Conservation (phyloP, 2,329 filamentous ascomycete genomes). For the Penicillium aurantiogriseum region DNA sequence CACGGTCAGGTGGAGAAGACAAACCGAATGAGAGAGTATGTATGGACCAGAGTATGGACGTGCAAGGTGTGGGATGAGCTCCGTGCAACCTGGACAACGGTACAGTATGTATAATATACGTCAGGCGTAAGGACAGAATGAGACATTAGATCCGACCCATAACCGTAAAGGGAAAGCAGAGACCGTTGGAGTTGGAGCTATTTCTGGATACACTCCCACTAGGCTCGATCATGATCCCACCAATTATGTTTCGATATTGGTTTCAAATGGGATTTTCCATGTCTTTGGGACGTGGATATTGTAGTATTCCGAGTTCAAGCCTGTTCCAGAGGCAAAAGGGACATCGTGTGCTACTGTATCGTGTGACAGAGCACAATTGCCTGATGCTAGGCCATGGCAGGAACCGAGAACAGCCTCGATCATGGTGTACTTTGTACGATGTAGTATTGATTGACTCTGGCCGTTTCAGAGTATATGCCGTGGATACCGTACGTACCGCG, state of each 20-base stretch:
- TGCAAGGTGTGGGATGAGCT: not conserved
- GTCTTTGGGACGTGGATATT: not conserved
- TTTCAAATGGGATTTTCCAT: not conserved
- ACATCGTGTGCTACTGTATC: not conserved
- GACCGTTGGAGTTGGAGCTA: conserved; percentile 5
- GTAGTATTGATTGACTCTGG: not conserved
- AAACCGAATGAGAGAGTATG: not conserved
- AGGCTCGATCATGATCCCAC: conserved; percentile 24
- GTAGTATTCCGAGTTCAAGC: not conserved
- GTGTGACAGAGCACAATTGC: not conserved
- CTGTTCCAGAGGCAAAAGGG: not conserved
- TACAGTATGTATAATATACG: not conserved
- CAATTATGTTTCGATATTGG: conserved; percentile 6
- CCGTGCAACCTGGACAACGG: not conserved
- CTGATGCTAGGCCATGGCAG: not conserved
- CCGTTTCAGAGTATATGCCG: not conserved
- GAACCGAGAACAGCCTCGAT: not conserved
- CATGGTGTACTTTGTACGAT: not conserved
- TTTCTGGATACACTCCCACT: conserved; percentile 24
- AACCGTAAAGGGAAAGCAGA: conserved; percentile 6
- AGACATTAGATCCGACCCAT: conserved; percentile 5
- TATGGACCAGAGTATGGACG: not conserved
- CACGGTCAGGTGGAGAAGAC: conserved; percentile 14
- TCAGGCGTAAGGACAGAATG: conserved; percentile 5
- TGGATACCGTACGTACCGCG: not conserved